Percentiles rank a stretch among this genome's conserved stretches.
These are phyloP conservation scores for Alternaria ventricosa DNA, from an alignment of 2,329 filamentous ascomycete genomes.

Conservation along the genomic window DNA sequence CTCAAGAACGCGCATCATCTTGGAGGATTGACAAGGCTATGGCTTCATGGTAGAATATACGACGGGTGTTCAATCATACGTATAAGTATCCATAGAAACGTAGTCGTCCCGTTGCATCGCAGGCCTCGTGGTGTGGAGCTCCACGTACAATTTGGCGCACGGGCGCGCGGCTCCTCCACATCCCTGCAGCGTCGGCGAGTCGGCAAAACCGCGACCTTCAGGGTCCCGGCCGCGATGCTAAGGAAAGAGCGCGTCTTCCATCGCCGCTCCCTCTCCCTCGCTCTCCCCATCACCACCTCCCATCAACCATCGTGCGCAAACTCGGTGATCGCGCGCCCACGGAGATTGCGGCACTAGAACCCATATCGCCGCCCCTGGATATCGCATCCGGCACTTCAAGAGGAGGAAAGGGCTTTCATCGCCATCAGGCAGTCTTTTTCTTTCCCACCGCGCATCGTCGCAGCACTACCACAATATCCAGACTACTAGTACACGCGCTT, in stretches of 20 bases:
- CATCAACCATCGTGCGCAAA: constrained; percentile 11
- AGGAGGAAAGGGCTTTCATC: background rate
- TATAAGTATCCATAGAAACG: too few relatives aligned
- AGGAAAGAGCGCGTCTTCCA: constrained; percentile 12
- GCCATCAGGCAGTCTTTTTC: constrained; percentile 17
- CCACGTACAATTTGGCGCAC: constrained; percentile 33
- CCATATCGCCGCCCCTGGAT: background rate
- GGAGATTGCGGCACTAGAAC: constrained; percentile 2
- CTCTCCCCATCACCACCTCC: constrained; percentile 5
- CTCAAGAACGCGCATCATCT: constrained; percentile 64
- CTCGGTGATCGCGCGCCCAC: constrained; percentile 6
- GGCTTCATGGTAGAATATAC: constrained; percentile 22
- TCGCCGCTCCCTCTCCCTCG: background rate
- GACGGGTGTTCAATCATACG: background rate
- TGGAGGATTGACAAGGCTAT: constrained; percentile 23
- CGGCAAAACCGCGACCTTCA: constrained; percentile 28
- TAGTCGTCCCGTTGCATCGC: background rate
- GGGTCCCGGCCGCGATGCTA: constrained; percentile 21
- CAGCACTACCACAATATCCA: constrained; percentile 25
- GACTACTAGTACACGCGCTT: constrained; percentile 23
- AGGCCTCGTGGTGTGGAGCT: constrained; percentile 6
- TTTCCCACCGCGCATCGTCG: constrained; percentile 19
- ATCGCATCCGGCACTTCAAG: constrained; percentile 2
- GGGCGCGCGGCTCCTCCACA: constrained; percentile 8
- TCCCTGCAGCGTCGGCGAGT: constrained; percentile 2